These are phyloP conservation scores for Dipodascus albidus DNA, from an alignment of 805 yeast genomes.

Conservation along the genomic window DNA sequence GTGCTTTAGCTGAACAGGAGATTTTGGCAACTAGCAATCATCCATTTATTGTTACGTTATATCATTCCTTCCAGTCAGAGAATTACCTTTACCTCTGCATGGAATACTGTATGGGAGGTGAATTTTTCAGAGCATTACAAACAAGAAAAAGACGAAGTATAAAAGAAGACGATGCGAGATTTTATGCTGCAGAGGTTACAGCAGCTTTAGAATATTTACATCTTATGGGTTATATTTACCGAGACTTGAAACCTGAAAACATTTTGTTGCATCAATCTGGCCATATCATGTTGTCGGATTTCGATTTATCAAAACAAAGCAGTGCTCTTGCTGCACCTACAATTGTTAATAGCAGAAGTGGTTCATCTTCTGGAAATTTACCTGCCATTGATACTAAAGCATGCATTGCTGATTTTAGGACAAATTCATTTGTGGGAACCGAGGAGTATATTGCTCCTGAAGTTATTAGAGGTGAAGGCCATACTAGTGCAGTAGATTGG, in stretches of 20 bases:
- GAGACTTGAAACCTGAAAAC: constrained; percentile 94
- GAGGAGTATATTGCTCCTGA: constrained; percentile 99
- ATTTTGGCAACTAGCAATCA: constrained; percentile 91
- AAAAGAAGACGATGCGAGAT: constrained; percentile 77
- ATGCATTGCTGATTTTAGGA: constrained; percentile 90
- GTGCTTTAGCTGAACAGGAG: constrained; percentile 95
- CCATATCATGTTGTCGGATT: constrained; percentile 95
- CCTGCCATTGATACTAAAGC: constrained; percentile 86
- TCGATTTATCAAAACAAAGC: constrained; percentile 86
- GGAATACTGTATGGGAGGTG: constrained; percentile 99
- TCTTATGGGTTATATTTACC: constrained; percentile 77
- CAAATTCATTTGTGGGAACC: constrained; percentile 97
- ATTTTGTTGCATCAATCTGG: constrained; percentile 92
- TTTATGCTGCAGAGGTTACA: constrained; percentile 89
- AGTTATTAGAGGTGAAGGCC: constrained; percentile 94
- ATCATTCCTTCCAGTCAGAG: constrained; percentile 93
- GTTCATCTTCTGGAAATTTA: constrained; percentile 29
- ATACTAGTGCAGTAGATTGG: constrained; percentile 98
- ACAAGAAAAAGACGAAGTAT: constrained; percentile 81
- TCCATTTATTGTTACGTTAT: constrained; percentile 92
- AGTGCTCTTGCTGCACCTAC: constrained; percentile 68
- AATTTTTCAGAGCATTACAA: constrained; percentile 90
- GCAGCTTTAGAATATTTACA: constrained; percentile 88
- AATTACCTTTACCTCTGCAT: constrained; percentile 86
- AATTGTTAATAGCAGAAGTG: constrained; percentile 32